phyloP scores from a whole-genome alignment of 768 basidiomycete species.

The Mycena olivaceomarginata region DNA sequence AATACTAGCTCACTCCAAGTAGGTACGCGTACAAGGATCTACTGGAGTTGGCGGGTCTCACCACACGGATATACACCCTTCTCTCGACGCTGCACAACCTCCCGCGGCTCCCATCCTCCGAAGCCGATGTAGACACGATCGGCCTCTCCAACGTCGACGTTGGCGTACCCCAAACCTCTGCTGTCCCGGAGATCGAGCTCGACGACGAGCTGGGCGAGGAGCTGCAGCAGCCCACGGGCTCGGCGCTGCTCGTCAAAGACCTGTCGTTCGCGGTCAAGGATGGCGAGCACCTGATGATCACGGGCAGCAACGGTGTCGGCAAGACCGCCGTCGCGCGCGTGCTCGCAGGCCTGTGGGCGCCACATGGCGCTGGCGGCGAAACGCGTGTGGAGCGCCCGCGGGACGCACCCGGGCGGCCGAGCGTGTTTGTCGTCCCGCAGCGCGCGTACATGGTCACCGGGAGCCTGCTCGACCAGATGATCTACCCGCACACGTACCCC shows the following conservation, averaged over 20 bases:
- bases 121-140: slow-evolving; percentile 50
- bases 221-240: slow-evolving; percentile 51
- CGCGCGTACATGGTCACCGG: slow-evolving; percentile 95
- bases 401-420: slow-evolving; percentile 64
- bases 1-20: slow-evolving; percentile 7
- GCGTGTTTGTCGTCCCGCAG: slow-evolving; percentile 93
- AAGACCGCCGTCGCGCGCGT: slow-evolving; percentile 94
- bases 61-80: slow-evolving; percentile 91
- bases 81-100: slow-evolving; percentile 91
- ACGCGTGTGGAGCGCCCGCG: slow-evolving; percentile 58
- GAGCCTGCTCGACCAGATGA: slow-evolving; percentile 92
- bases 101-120: slow-evolving; percentile 66
- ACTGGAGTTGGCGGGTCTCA: slow-evolving; percentile 95
- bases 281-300: slow-evolving; percentile 95
- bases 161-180: slow-evolving; percentile 68
- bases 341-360: slow-evolving; percentile 92
- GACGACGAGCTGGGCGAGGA: slow-evolving; percentile 40
- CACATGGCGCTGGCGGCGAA: slow-evolving; percentile 61
- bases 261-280: slow-evolving; percentile 77
- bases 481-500: slow-evolving; percentile 92
- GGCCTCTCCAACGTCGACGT: slow-evolving; percentile 81
- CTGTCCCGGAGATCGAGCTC: slow-evolving; percentile 27
- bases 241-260: slow-evolving; percentile 78
- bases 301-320: slow-evolving; percentile 94
- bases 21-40: slow-evolving; percentile 94